A percentile compares a stretch with the other conserved stretches of the same genome.
These are phyloP conservation scores for Didymella pomorum DNA, from an alignment of 2,329 filamentous ascomycete genomes.

Conservation along the genomic window DNA sequence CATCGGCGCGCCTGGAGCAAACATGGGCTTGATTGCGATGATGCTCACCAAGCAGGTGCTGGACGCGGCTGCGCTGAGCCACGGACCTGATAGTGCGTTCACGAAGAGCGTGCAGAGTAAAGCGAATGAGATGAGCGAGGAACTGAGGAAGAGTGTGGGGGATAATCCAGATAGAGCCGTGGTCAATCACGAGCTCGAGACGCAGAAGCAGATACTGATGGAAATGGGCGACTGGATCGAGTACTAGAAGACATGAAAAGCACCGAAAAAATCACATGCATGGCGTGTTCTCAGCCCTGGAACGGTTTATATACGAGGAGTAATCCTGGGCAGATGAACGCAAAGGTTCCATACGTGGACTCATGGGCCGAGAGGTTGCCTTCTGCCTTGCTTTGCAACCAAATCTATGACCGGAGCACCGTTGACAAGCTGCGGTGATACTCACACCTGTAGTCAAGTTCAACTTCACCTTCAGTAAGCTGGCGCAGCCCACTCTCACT, in stretches of 20 bases:
- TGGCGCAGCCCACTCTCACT: constrained; percentile 14
- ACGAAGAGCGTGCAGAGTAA: constrained; percentile 50
- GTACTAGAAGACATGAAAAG: neutral
- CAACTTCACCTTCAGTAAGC: neutral
- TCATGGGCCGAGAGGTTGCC: neutral
- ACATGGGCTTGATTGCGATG: constrained; percentile 54
- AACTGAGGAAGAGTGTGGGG: constrained; percentile 31
- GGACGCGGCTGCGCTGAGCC: constrained; percentile 52
- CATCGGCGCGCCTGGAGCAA: constrained; percentile 43
- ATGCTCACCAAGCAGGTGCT: constrained; percentile 54
- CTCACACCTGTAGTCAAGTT: neutral
- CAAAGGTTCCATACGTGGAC: neutral
- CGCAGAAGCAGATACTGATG: constrained; percentile 38
- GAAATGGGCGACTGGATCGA: constrained; percentile 43
- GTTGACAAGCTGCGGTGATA: neutral
- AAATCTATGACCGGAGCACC: too few species aligned
- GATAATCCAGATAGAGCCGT: constrained; percentile 28
- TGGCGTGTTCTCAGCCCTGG: neutral
- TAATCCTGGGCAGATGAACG: neutral
- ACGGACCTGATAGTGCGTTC: constrained; percentile 55
- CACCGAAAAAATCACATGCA: neutral
- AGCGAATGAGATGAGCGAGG: constrained; percentile 45
- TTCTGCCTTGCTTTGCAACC: neutral
- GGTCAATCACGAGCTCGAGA: constrained; percentile 37
- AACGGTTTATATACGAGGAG: neutral